These are phyloP conservation scores for Phytophthora cactorum DNA, from an alignment of 352 stramenopile species.

Conservation along the genomic window DNA sequence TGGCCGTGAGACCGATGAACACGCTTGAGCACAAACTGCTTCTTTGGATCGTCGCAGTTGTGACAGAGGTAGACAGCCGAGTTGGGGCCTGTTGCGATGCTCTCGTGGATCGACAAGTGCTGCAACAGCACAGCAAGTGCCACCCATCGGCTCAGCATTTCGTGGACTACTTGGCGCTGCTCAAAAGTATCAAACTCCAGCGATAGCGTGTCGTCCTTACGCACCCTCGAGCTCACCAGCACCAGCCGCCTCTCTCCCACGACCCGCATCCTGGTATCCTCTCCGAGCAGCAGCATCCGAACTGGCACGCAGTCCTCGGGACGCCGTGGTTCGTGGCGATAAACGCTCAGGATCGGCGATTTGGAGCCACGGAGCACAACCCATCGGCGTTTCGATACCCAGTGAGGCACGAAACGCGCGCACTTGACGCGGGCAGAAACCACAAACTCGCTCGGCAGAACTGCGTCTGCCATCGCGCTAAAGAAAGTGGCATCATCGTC, in stretches of 20 bases:
- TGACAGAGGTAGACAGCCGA: slow-evolving; percentile 64
- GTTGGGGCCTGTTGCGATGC: slow-evolving; percentile 55
- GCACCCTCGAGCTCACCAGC: slow-evolving; percentile 57
- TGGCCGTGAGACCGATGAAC: slow-evolving; percentile 42
- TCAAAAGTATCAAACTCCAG: slow-evolving; percentile 53
- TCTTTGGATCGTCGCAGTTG: slow-evolving; percentile 33
- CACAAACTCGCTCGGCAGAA: slow-evolving; percentile 63
- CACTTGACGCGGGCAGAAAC: slow-evolving; percentile 53
- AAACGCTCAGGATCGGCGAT: slow-evolving; percentile 59
- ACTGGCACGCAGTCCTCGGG: slow-evolving; percentile 35
- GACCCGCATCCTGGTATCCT: slow-evolving; percentile 49
- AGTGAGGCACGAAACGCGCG: slow-evolving; percentile 58
- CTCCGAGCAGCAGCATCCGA: slow-evolving; percentile 59
- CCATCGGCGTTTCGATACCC: slow-evolving; percentile 60
- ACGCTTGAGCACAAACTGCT: slow-evolving; percentile 58
- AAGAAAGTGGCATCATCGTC: not conserved
- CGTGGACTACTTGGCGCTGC: slow-evolving; percentile 54
- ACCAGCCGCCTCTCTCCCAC: slow-evolving; percentile 57
- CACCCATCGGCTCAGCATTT: slow-evolving; percentile 63
- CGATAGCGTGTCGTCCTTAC: slow-evolving; percentile 58
- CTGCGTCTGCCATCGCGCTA: not conserved
- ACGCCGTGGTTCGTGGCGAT: slow-evolving; percentile 42
- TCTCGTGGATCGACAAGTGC: slow-evolving; percentile 49
- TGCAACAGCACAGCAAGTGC: slow-evolving; percentile 61
- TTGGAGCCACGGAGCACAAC: slow-evolving; percentile 70